These are phyloP conservation scores for Mortierella antarctica DNA, from an alignment of 192 early-diverging fungal species.

Conservation along the genomic window DNA sequence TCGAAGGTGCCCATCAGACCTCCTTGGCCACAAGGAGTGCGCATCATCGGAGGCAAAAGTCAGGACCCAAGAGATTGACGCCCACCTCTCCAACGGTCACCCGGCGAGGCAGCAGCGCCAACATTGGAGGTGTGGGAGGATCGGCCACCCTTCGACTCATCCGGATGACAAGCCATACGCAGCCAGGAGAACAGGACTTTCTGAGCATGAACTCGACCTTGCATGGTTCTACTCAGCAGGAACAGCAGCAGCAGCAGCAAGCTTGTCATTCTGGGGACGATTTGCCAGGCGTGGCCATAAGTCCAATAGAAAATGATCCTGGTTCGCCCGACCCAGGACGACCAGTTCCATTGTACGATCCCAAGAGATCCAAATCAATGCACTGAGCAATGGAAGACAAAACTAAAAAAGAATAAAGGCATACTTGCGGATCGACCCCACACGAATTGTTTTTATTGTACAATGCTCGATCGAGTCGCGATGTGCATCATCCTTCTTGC, in stretches of 20 bases:
- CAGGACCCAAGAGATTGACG: slow-evolving; percentile 33
- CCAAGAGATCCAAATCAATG: slow-evolving; percentile 48
- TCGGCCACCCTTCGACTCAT: background rate
- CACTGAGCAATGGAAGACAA: background rate
- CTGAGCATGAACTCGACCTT: background rate
- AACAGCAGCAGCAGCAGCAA: background rate
- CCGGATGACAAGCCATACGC: slow-evolving; percentile 35
- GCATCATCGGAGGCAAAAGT: slow-evolving; percentile 47
- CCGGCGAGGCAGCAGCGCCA: slow-evolving; percentile 24
- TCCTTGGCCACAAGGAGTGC: background rate
- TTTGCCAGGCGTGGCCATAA: background rate
- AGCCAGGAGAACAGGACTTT: slow-evolving; percentile 31
- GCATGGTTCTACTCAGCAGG: background rate
- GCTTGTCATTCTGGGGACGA: background rate
- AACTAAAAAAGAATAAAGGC: background rate
- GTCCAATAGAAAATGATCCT: slow-evolving; percentile 3
- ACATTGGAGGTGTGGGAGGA: slow-evolving; percentile 15
- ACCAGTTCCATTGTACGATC: slow-evolving; percentile 30
- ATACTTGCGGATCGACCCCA: background rate
- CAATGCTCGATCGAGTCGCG: too few relatives aligned
- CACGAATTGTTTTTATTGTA: too few relatives aligned
- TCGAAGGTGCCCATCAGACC: slow-evolving; percentile 15
- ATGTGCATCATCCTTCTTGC: background rate
- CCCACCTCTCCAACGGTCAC: slow-evolving; percentile 20
- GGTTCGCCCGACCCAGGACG: background rate